A percentile compares a stretch with the other conserved stretches of the same genome.
Conservation (phyloP, 805 yeast genomes). For the Candida parachauliodes region DNA sequence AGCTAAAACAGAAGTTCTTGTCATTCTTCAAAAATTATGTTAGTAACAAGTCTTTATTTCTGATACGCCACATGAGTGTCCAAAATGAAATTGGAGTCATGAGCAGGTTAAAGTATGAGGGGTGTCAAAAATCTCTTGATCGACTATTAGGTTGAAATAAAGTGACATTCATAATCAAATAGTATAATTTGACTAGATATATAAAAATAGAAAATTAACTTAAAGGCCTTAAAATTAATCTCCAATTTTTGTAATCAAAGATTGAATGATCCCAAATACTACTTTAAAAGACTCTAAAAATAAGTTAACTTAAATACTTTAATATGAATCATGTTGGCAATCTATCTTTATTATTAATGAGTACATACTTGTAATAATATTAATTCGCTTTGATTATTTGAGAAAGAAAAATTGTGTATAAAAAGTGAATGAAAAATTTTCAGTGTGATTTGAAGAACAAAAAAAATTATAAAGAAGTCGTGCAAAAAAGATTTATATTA, state of each 20-base stretch:
- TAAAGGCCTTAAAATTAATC: neutral
- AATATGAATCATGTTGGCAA: slow-evolving; percentile 6
- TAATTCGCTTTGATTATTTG: neutral
- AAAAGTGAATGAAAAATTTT: neutral
- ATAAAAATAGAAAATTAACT: neutral
- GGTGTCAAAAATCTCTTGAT: slow-evolving; percentile 25
- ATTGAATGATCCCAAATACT: slow-evolving; percentile 6
- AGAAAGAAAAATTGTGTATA: neutral
- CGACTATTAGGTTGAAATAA: slow-evolving; percentile 2
- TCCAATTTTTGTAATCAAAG: slow-evolving; percentile 5
- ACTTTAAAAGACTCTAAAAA: slow-evolving; percentile 2
- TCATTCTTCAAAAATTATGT: slow-evolving; percentile 60
- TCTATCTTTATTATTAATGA: neutral
- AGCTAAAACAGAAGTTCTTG: slow-evolving; percentile 97
- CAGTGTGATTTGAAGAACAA: neutral
- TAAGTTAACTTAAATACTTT: too few relatives aligned
- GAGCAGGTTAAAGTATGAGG: slow-evolving; percentile 17
- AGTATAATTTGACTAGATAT: neutral
- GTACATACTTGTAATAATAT: slow-evolving; percentile 1
- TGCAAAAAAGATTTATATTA: neutral
- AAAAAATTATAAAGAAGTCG: neutral
- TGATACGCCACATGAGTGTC: slow-evolving; percentile 39
- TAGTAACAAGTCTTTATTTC: slow-evolving; percentile 7
- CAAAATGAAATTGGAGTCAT: slow-evolving; percentile 28
- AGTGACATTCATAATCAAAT: slow-evolving; percentile 3